Evolutionary conservation across 805 yeast genomes (phyloP).

Genomic region (Sugiyamaella mastotermitis): DNA sequence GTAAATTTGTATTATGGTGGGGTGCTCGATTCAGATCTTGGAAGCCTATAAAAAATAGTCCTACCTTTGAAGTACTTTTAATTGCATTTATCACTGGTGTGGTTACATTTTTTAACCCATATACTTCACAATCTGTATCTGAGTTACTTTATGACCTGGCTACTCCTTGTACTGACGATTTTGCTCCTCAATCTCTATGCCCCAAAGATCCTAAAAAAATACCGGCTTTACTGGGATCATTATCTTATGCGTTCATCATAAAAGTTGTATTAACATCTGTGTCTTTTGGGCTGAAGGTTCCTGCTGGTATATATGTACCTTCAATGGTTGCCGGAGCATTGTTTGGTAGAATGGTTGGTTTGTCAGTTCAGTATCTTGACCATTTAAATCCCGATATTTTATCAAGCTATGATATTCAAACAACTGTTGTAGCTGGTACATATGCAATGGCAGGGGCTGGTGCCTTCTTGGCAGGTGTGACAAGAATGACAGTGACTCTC

Average conservation of each 20-base stretch:
- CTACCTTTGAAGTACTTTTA: constrained; percentile 40
- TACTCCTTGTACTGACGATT: constrained; percentile 36
- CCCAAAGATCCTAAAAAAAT: constrained; percentile 26
- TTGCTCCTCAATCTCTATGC: constrained; percentile 20
- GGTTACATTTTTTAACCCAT: constrained; percentile 43
- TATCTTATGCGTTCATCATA: constrained; percentile 38
- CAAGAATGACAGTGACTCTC: constrained; percentile 85
- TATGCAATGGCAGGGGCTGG: constrained; percentile 97
- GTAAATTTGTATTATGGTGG: constrained; percentile 42
- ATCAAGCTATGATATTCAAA: neutral
- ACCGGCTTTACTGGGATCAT: constrained; percentile 29
- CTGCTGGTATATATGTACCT: constrained; percentile 59
- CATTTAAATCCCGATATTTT: constrained; percentile 22
- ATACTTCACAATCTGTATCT: constrained; percentile 42
- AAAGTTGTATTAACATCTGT: constrained; percentile 44
- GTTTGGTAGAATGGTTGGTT: constrained; percentile 47
- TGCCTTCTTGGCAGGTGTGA: constrained; percentile 90
- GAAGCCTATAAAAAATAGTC: constrained; percentile 33
- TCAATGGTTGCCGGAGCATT: constrained; percentile 60
- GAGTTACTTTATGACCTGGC: constrained; percentile 47
- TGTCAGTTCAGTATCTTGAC: constrained; percentile 37
- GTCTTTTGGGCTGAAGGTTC: constrained; percentile 53
- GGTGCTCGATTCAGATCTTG: constrained; percentile 32
- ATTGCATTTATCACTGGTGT: constrained; percentile 42
- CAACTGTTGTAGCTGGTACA: constrained; percentile 65